phyloP scores from a whole-genome alignment of 2,329 filamentous ascomycete species.

The Plenodomus tracheiphilus region DNA sequence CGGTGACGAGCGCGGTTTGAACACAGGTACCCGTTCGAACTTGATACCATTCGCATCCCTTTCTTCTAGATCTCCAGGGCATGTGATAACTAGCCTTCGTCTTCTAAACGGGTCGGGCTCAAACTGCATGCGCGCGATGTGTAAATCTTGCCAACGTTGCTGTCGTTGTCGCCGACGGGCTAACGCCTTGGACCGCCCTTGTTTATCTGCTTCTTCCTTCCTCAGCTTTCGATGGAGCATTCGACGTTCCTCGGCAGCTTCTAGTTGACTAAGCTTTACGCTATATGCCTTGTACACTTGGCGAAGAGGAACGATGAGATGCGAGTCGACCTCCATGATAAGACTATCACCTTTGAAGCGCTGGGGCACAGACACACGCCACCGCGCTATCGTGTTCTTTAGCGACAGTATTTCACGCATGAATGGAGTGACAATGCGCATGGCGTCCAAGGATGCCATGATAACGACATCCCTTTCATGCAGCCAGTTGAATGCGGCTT shows the following conservation, averaged over 20 bases:
- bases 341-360: constrained; percentile 22
- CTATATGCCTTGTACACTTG: constrained; percentile 8
- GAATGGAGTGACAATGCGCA: constrained; percentile 22
- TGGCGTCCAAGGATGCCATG: constrained; percentile 11
- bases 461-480: constrained; percentile 4
- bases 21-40: constrained; percentile 46
- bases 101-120: constrained; percentile 23
- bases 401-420: constrained; percentile 23
- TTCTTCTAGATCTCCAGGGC: constrained; percentile 24
- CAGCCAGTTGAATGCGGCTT: constrained; percentile 21
- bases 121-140: constrained; percentile 28
- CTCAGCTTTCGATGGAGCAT: constrained; percentile 8
- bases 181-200: constrained; percentile 1
- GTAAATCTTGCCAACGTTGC: constrained; percentile 36
- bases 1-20: constrained; percentile 38
- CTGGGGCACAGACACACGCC: constrained; percentile 21
- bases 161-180: constrained; percentile 7
- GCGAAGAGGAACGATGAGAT: constrained; percentile 34
- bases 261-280: constrained; percentile 5
- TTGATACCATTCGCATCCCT: constrained; percentile 45
- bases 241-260: constrained; percentile 6
- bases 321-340: constrained; percentile 24
- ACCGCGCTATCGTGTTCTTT: constrained; percentile 26
- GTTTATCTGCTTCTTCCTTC: constrained; percentile 8
- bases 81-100: constrained; percentile 11